Evolutionary conservation across 2,329 filamentous ascomycete species (phyloP).

Genomic region (Calonectria montana): DNA sequence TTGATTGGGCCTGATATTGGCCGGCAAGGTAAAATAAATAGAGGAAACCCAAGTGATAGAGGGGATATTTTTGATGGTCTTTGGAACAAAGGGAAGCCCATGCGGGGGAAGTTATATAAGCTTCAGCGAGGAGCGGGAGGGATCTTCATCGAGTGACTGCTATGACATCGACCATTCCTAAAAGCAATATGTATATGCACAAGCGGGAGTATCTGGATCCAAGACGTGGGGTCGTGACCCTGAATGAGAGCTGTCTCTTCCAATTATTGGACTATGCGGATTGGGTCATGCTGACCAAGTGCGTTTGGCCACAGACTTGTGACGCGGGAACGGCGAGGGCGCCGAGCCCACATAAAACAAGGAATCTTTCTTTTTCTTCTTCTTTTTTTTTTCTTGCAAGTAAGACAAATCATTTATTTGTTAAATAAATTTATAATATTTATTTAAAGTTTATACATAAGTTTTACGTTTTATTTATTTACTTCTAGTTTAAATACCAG

Average conservation of each 20-base stretch:
- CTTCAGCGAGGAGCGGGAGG: neutral
- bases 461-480: too few relatives aligned
- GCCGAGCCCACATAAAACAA: slow-evolving; percentile 10
- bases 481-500: too few relatives aligned
- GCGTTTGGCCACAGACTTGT: neutral
- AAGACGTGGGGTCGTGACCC: neutral
- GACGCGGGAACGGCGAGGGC: slow-evolving; percentile 8
- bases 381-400: too few relatives aligned
- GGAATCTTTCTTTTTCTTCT: too few relatives aligned
- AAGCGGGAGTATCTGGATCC: neutral
- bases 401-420: too few relatives aligned
- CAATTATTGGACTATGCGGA: neutral
- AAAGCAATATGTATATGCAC: slow-evolving; percentile 4
- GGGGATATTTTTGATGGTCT: neutral
- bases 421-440: too few relatives aligned
- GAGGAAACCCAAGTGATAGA: neutral
- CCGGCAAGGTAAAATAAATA: neutral
- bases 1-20: neutral
- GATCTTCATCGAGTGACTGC: slow-evolving; percentile 11
- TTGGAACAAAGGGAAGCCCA: neutral
- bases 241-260: neutral
- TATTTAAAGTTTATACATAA: too few relatives aligned
- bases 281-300: slow-evolving; percentile 16
- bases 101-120: neutral
- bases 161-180: neutral